Percentiles rank a stretch among this genome's conserved stretches.
phyloP scores from a whole-genome alignment of 257 asterid genomes.

The Solanum chmielewskii region DNA sequence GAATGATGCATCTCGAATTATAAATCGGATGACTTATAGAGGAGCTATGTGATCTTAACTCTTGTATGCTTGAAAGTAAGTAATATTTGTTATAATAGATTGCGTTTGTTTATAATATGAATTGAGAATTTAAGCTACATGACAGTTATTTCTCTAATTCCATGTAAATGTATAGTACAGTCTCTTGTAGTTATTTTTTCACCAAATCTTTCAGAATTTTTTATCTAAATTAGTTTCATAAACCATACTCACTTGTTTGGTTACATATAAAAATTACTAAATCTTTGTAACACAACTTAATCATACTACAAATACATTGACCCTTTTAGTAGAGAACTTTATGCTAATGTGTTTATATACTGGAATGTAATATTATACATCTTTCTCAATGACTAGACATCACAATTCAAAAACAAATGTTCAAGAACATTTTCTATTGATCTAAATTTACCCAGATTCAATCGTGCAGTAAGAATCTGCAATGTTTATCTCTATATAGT shows the following conservation, averaged over 20 bases:
- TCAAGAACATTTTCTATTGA: background rate
- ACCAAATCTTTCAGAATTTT: background rate
- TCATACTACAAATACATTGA: background rate
- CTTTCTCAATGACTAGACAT: background rate
- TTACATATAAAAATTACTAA: background rate
- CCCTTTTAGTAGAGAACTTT: background rate
- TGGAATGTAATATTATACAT: background rate
- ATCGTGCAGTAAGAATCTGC: background rate
- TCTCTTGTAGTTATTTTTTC: background rate
- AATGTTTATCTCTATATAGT: background rate
- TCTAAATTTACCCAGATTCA: background rate
- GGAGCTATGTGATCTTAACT: conserved; percentile 18
- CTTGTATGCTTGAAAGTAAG: conserved; percentile 12
- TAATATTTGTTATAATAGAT: background rate
- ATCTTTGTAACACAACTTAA: background rate
- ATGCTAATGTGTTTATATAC: background rate
- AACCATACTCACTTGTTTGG: background rate
- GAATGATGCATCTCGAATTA: conserved; percentile 61
- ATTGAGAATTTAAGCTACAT: background rate
- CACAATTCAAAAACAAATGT: background rate
- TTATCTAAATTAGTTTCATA: background rate
- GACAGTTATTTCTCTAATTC: background rate
- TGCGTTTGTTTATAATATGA: background rate
- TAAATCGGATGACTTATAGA: conserved; percentile 51
- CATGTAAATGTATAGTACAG: background rate